Evolutionary conservation across 306 rosid genomes (phyloP).

Genomic region (Quercus mongolica): DNA sequence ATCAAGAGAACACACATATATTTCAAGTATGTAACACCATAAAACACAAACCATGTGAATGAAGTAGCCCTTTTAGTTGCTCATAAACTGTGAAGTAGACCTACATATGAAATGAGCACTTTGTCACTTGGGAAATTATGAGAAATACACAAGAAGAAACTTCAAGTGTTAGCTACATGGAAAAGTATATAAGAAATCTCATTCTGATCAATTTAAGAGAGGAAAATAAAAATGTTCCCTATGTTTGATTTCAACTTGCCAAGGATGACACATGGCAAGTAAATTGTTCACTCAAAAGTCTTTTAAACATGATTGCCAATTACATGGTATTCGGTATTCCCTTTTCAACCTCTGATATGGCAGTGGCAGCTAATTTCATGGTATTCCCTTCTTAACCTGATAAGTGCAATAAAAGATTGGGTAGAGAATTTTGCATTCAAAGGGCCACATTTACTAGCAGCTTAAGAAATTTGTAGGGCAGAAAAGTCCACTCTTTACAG

Average conservation of each 20-base stretch:
- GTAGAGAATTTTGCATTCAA: background rate
- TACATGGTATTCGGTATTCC: too few relatives aligned
- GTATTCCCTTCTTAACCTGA: background rate
- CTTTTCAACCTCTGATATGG: too few relatives aligned
- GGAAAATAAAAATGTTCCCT: background rate
- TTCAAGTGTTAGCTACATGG: conserved; percentile 6
- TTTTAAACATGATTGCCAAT: too few relatives aligned
- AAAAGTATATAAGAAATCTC: background rate
- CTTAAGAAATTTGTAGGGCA: background rate
- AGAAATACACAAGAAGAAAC: conserved; percentile 1
- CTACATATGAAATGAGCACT: conserved; percentile 40
- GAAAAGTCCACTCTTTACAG: background rate
- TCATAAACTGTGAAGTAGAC: conserved; percentile 92
- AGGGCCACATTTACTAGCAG: background rate
- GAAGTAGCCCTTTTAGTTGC: conserved; percentile 70
- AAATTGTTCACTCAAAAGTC: too few relatives aligned
- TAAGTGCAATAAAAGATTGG: background rate
- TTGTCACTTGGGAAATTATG: conserved; percentile 25
- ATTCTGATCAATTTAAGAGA: background rate
- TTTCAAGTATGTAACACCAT: conserved; percentile 2
- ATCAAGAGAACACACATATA: conserved; percentile 9
- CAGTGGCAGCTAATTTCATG: background rate
- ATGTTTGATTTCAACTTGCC: background rate
- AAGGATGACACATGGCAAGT: background rate
- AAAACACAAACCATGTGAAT: conserved; percentile 60